A percentile compares a stretch with the other conserved stretches of the same genome.
These are phyloP conservation scores for Saturnispora zaruensis DNA, from an alignment of 805 yeast genomes.

Conservation along the genomic window DNA sequence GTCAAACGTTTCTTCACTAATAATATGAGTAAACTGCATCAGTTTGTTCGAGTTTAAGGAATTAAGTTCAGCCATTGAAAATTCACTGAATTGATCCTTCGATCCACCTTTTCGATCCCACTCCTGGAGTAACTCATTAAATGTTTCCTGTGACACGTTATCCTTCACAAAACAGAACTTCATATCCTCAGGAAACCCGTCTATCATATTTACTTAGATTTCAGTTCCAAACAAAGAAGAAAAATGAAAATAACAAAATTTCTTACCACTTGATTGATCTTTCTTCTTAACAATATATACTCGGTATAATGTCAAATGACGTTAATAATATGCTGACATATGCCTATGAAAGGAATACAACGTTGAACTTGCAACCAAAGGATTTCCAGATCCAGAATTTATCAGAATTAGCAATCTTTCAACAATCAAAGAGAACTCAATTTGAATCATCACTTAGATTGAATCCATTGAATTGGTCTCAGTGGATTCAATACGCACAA, in stretches of 20 bases:
- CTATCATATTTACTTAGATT: neutral
- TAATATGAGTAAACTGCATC: constrained; percentile 35
- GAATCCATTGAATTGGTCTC: constrained; percentile 72
- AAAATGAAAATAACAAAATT: neutral
- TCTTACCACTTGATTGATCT: neutral
- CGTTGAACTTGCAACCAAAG: constrained; percentile 22
- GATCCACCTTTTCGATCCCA: constrained; percentile 2
- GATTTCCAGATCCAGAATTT: constrained; percentile 54
- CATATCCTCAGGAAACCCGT: constrained; percentile 5
- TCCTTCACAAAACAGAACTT: neutral
- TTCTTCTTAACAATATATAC: neutral
- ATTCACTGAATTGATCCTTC: neutral
- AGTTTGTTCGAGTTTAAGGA: constrained; percentile 14
- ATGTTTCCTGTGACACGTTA: neutral
- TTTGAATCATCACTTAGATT: constrained; percentile 82
- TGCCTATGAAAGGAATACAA: constrained; percentile 7
- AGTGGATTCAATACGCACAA: constrained; percentile 87
- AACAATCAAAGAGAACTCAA: constrained; percentile 68
- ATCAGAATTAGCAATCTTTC: constrained; percentile 73
- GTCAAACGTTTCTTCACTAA: constrained; percentile 38
- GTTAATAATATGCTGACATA: constrained; percentile 18
- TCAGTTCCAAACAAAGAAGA: neutral
- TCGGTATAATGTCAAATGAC: neutral
- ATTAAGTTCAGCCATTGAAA: constrained; percentile 11
- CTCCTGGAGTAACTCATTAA: neutral